These are phyloP conservation scores for Lenwebbia sp. DNA, from an alignment of 345 rosid genomes.

Conservation along the genomic window DNA sequence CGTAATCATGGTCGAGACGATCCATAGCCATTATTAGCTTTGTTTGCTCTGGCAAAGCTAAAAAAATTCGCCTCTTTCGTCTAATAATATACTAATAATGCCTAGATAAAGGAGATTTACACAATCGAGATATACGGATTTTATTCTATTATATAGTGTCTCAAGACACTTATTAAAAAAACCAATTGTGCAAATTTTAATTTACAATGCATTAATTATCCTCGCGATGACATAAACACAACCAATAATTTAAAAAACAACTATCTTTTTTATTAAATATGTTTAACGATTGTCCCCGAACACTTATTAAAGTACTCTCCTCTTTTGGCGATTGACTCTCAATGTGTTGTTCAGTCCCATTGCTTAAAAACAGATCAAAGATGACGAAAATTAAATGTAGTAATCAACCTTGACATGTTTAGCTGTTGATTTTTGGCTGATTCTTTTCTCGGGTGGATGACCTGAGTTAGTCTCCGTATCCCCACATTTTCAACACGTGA, in stretches of 20 bases:
- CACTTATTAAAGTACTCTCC: background rate
- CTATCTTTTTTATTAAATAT: background rate
- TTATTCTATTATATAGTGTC: background rate
- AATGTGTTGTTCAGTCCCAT: no score
- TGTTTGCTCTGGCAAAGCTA: background rate
- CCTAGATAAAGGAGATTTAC: background rate
- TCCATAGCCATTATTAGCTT: background rate
- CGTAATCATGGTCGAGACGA: background rate
- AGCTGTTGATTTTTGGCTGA: background rate
- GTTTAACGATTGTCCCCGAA: background rate
- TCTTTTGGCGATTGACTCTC: background rate
- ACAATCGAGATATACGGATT: background rate
- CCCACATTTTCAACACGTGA: background rate
- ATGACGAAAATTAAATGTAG: no score
- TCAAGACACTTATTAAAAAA: background rate
- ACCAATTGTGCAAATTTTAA: rapidly evolving
- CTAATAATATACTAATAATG: background rate
- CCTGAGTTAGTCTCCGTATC: background rate
- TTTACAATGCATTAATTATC: background rate
- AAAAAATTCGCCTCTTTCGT: background rate
- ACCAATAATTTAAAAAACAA: background rate
- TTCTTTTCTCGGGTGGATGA: background rate
- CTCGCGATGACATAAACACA: no score
- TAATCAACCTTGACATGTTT: background rate
- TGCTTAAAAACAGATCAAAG: no score